These are phyloP conservation scores for Rheum nobile DNA, from an alignment of 148 eudicot genomes.

Conservation along the genomic window DNA sequence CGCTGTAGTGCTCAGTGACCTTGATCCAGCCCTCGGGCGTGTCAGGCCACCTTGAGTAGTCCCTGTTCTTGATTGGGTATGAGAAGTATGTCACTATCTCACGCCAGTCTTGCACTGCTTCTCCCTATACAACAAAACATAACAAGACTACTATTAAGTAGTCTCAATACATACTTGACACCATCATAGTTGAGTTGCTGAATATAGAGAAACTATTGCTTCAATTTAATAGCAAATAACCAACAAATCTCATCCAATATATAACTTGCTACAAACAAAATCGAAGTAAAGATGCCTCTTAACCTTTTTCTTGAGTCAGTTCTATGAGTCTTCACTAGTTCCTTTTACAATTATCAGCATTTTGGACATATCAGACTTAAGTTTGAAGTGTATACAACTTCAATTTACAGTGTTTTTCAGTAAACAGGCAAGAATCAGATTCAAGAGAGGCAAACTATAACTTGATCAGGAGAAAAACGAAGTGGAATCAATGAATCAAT, in stretches of 20 bases:
- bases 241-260: background rate
- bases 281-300: no score
- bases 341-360: no score
- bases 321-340: no score
- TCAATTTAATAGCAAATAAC: background rate
- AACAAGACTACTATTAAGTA: background rate
- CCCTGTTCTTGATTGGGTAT: slow-evolving; percentile 57
- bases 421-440: background rate
- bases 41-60: slow-evolving; percentile 96
- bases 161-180: no score
- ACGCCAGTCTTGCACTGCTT: slow-evolving; percentile 83
- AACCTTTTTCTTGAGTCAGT: no score
- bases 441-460: background rate
- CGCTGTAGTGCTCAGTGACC: slow-evolving; percentile 55
- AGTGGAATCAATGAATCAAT: background rate
- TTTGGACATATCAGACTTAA: no score
- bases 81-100: slow-evolving; percentile 86
- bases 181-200: background rate
- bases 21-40: slow-evolving; percentile 77
- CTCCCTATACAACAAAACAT: slow-evolving; percentile 37
- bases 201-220: background rate
- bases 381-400: no score
- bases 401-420: no score
- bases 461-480: background rate
- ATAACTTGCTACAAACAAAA: no score